These are phyloP conservation scores for Aspergillus sp. DNA, from an alignment of 2,329 filamentous ascomycete species.

Conservation along the genomic window DNA sequence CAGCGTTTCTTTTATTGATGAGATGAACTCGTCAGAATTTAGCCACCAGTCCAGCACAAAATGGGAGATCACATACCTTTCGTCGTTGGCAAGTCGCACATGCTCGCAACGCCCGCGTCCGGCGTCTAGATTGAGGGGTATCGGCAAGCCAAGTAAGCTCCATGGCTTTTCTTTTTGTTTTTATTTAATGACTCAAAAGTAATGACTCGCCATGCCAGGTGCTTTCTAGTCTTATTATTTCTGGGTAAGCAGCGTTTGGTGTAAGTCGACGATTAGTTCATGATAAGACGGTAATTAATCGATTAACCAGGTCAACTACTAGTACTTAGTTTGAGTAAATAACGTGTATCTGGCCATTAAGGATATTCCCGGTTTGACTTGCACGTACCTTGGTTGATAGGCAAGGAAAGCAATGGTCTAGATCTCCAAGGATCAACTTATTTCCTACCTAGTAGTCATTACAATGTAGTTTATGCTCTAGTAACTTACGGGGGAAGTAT, in stretches of 20 bases:
- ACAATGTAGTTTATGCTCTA: too few species aligned
- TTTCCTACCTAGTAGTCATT: background rate
- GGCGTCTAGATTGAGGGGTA: constrained; percentile 35
- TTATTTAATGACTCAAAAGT: background rate
- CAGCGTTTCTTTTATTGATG: constrained; percentile 33
- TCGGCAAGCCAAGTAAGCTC: constrained; percentile 39
- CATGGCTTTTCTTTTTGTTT: constrained; percentile 21
- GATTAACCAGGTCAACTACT: too few species aligned
- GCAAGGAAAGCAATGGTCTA: background rate
- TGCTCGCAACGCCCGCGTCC: constrained; percentile 32
- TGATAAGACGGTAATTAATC: too few species aligned
- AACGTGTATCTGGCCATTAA: too few species aligned
- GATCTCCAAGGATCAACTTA: background rate
- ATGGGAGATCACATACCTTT: constrained; percentile 27
- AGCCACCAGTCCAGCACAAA: background rate
- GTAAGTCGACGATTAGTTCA: too few species aligned
- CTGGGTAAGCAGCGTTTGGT: too few species aligned
- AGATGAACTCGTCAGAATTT: background rate
- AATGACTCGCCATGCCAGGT: background rate
- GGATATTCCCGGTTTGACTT: background rate
- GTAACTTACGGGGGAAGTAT: background rate
- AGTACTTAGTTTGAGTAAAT: too few species aligned
- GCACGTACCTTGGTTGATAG: background rate
- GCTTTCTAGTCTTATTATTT: too few species aligned
- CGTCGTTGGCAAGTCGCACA: constrained; percentile 36